A percentile compares a stretch with the other conserved stretches of the same genome.
Evolutionary conservation across 352 stramenopile genomes (phyloP).

Genomic region (Globisporangium radiosum): DNA sequence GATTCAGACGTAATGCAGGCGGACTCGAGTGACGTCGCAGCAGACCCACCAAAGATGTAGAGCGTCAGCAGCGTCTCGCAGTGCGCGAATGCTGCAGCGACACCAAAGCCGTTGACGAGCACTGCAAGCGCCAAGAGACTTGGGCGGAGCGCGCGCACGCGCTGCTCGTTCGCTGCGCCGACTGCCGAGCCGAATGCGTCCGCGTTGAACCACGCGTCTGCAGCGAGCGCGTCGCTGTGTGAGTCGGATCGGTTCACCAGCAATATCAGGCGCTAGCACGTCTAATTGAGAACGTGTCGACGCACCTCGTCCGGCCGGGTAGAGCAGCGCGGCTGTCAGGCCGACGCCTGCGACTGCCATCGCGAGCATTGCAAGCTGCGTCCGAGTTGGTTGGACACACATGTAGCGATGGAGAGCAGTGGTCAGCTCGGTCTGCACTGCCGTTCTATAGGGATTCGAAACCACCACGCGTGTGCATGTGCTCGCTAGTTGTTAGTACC

Average conservation of each 20-base stretch:
- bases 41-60: conserved; percentile 35
- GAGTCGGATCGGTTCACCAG: too few relatives aligned
- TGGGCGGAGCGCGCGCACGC: conserved; percentile 23
- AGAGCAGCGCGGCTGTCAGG: conserved; percentile 24
- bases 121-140: conserved; percentile 24
- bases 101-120: conserved; percentile 25
- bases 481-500: conserved; percentile 10
- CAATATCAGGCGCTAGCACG: neutral
- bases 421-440: too few relatives aligned
- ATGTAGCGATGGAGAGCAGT: too few relatives aligned
- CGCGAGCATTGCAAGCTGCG: conserved; percentile 12
- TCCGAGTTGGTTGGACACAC: neutral
- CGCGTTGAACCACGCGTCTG: conserved; percentile 48
- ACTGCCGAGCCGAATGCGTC: conserved; percentile 28
- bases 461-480: too few relatives aligned
- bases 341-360: conserved; percentile 17
- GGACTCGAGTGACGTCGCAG: neutral
- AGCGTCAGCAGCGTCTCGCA: conserved; percentile 29
- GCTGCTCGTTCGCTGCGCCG: conserved; percentile 16
- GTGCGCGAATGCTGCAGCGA: conserved; percentile 16
- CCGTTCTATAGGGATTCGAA: too few relatives aligned
- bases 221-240: too few relatives aligned
- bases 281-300: neutral
- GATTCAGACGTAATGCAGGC: neutral
- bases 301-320: conserved; percentile 21